Evolutionary conservation across 345 rosid species (phyloP).

Genomic region (Brassica juncea): DNA sequence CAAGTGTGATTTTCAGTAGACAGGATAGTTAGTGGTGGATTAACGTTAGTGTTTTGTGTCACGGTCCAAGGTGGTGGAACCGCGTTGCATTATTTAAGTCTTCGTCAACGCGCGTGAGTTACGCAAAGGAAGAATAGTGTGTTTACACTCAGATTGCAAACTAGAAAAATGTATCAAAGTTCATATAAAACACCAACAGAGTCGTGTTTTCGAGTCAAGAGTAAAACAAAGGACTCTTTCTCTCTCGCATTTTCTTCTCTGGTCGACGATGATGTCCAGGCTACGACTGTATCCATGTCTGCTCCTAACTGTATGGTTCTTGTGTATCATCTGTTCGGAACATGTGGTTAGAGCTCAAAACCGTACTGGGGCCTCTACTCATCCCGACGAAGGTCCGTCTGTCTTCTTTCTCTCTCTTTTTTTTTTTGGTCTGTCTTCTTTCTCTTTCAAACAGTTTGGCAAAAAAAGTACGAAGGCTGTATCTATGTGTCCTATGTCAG

Average conservation of each 20-base stretch:
- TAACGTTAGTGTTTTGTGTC: slow-evolving; percentile 5
- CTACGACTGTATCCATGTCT: slow-evolving; percentile 10
- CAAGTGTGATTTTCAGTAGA: neutral
- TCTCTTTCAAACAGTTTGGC: neutral
- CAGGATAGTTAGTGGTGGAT: neutral
- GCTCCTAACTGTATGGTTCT: slow-evolving; percentile 16
- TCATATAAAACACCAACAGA: neutral
- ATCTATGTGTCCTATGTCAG: neutral
- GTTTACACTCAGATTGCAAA: neutral
- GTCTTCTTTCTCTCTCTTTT: neutral
- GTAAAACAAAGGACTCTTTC: neutral
- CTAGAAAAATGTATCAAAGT: neutral
- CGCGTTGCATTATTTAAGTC: neutral
- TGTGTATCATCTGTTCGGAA: slow-evolving; percentile 8
- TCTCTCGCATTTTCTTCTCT: neutral
- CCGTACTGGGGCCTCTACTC: slow-evolving; percentile 27
- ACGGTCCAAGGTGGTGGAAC: neutral
- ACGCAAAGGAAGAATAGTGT: neutral
- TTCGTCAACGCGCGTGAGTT: neutral
- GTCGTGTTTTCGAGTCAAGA: neutral
- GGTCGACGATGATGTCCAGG: slow-evolving; percentile 12
- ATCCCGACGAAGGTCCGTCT: slow-evolving; percentile 37
- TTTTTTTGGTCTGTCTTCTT: neutral
- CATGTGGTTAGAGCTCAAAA: slow-evolving; percentile 34
- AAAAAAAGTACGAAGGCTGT: neutral